A percentile compares a stretch with the other conserved stretches of the same genome.
Evolutionary conservation across 352 stramenopile species (phyloP).

Genomic region (Pythium periplocum): DNA sequence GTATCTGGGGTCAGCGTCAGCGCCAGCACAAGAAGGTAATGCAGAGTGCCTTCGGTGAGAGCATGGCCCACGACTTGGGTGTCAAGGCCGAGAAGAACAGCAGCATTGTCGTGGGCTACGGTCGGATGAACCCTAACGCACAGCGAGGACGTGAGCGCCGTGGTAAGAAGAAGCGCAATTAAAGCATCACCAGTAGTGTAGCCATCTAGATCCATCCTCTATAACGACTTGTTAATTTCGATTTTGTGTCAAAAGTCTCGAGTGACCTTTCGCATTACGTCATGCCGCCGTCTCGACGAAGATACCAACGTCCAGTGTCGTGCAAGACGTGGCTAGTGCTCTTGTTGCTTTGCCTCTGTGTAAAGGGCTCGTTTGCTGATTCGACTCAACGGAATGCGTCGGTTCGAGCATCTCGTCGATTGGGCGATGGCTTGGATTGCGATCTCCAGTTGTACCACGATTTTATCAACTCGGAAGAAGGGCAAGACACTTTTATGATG

Average conservation of each 20-base stretch:
- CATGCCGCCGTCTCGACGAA: too few species aligned
- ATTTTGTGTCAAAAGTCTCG: too few species aligned
- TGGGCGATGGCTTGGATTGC: slow-evolving; percentile 21
- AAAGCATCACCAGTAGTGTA: slow-evolving; percentile 10
- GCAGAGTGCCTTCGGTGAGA: slow-evolving; percentile 93
- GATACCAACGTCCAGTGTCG: too few species aligned
- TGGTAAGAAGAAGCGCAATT: slow-evolving; percentile 95
- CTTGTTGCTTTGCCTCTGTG: too few species aligned
- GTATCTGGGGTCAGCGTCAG: slow-evolving; percentile 94
- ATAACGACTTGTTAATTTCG: too few species aligned
- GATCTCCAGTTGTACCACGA: slow-evolving; percentile 45
- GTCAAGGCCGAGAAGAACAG: slow-evolving; percentile 90
- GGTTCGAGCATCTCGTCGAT: background rate
- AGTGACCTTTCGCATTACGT: too few species aligned
- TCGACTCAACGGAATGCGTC: too few species aligned
- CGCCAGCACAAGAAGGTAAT: slow-evolving; percentile 90
- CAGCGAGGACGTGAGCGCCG: slow-evolving; percentile 94
- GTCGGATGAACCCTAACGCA: slow-evolving; percentile 95
- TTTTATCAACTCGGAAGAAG: slow-evolving; percentile 52
- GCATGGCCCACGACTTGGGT: slow-evolving; percentile 91
- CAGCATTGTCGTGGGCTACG: slow-evolving; percentile 91
- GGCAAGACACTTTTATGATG: slow-evolving; percentile 65
- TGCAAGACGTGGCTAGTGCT: too few species aligned
- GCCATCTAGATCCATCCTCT: too few species aligned
- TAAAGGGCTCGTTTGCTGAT: too few species aligned